Percentiles rank a stretch among this genome's conserved stretches.
These are phyloP conservation scores for Glutinoglossum americanum DNA, from an alignment of 495 filamentous ascomycete genomes.

Conservation along the genomic window DNA sequence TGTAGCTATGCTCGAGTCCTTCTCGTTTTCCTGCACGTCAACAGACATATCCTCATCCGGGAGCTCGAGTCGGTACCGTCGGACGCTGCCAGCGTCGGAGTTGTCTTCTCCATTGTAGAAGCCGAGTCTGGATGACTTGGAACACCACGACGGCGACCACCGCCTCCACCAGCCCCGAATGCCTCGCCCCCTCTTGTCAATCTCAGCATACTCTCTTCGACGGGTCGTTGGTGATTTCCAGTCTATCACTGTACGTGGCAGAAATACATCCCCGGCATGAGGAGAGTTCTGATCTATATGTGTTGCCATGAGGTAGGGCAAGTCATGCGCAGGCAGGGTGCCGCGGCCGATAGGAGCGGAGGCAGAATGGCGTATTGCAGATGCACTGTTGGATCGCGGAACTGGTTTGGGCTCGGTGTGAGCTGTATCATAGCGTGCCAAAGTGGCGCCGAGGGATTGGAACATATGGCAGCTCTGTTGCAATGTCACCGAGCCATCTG, in stretches of 20 bases:
- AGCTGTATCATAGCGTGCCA: not conserved
- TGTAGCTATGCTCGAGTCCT: not conserved
- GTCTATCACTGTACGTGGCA: conserved; percentile 2
- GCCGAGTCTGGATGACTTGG: not conserved
- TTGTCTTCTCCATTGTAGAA: conserved; percentile 3
- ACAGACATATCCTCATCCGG: conserved; percentile 1
- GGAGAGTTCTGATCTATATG: not conserved
- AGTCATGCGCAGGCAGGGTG: not conserved
- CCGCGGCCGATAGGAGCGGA: not conserved
- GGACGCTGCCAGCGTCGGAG: conserved; percentile 3
- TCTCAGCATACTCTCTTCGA: conserved; percentile 2
- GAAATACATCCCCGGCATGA: not conserved
- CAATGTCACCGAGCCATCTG: not conserved
- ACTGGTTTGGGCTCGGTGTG: not conserved
- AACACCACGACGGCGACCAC: not conserved
- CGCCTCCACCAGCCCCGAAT: conserved; percentile 4
- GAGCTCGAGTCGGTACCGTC: conserved; percentile 4
- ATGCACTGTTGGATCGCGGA: not conserved
- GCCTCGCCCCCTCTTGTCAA: not conserved
- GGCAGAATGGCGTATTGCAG: not conserved
- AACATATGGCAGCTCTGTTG: not conserved
- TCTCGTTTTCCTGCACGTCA: not conserved
- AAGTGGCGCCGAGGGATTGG: not conserved
- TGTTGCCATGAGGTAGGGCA: not conserved
- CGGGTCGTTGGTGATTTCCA: conserved; percentile 5